phyloP scores from a whole-genome alignment of 768 basidiomycete species.

The Tylopilus rubrobrunneus region DNA sequence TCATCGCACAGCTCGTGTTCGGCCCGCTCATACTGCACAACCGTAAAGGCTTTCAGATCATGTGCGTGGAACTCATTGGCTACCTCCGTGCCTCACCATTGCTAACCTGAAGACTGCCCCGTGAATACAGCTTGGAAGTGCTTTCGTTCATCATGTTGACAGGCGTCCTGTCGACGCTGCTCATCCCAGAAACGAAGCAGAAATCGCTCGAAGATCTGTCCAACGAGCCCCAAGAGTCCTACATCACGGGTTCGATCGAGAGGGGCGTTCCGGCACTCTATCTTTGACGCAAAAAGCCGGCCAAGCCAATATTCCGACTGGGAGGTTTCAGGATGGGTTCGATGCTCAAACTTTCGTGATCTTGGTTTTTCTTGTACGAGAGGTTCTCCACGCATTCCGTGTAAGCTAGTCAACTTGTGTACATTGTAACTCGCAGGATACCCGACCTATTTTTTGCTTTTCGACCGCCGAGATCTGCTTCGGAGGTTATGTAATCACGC shows the following conservation, averaged over 20 bases:
- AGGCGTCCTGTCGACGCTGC: conserved; percentile 74
- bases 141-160: conserved; percentile 85
- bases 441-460: background rate
- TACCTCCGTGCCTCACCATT: background rate
- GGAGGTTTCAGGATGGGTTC: too few relatives aligned
- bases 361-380: background rate
- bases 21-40: conserved; percentile 53
- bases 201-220: conserved; percentile 66
- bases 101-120: background rate
- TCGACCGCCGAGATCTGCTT: background rate
- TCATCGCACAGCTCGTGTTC: conserved; percentile 77
- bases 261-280: conserved; percentile 13
- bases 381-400: background rate
- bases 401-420: background rate
- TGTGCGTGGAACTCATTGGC: conserved; percentile 41
- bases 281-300: background rate
- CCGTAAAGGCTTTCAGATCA: conserved; percentile 56
- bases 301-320: too few relatives aligned
- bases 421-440: background rate
- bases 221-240: conserved; percentile 63
- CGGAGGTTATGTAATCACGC: background rate
- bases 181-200: conserved; percentile 78
- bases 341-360: too few relatives aligned
- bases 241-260: conserved; percentile 34
- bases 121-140: conserved; percentile 52